phyloP scores from a whole-genome alignment of 2,329 filamentous ascomycete species.

The Arthrobotrys entomopaga region DNA sequence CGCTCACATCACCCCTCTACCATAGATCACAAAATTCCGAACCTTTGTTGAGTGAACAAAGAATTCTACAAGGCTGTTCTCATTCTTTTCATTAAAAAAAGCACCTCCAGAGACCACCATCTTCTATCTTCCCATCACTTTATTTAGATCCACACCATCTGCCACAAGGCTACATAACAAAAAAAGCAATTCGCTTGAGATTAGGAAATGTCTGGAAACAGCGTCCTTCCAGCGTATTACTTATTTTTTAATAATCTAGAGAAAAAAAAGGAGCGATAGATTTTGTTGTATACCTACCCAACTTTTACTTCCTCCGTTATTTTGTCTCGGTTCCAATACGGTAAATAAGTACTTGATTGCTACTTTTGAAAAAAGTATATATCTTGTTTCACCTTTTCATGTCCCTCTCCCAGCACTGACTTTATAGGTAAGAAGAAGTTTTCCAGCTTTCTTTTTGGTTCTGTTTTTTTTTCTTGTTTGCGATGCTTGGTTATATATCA shows the following conservation, averaged over 20 bases:
- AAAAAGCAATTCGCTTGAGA: neutral
- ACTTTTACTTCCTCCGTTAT: neutral
- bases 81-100: neutral
- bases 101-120: neutral
- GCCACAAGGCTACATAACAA: no score
- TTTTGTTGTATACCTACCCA: no score
- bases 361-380: constrained; percentile 12
- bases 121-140: neutral
- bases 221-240: neutral
- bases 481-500: neutral
- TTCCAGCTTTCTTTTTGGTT: neutral
- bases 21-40: constrained; percentile 59
- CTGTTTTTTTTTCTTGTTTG: neutral
- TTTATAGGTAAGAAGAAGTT: constrained; percentile 5
- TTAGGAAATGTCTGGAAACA: constrained; percentile 18
- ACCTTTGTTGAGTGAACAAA: constrained; percentile 57
- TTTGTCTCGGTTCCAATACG: neutral
- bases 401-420: neutral
- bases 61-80: neutral
- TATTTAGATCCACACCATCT: constrained; percentile 1
- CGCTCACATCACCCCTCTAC: constrained; percentile 21
- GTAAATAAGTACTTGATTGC: neutral
- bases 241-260: neutral
- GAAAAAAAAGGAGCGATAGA: neutral
- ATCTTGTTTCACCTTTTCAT: neutral